Conservation (phyloP, 148 eudicot species). For the Rhododendron ferrugineum region DNA sequence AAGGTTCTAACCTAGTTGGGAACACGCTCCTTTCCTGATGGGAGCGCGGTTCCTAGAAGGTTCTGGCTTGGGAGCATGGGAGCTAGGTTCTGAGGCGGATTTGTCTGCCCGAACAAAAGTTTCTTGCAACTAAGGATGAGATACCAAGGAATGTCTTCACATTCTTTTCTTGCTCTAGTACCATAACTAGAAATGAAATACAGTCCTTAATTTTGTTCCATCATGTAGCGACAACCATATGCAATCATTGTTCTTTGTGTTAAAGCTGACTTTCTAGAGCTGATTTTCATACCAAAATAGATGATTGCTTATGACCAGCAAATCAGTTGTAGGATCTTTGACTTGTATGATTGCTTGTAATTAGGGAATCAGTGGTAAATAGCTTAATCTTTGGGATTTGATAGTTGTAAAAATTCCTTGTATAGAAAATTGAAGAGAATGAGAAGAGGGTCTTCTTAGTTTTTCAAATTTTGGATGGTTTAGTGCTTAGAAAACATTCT, state of each 20-base stretch:
- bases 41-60: background rate
- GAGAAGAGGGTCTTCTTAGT: background rate
- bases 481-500: background rate
- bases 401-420: too few relatives aligned
- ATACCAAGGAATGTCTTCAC: background rate
- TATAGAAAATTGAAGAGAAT: background rate
- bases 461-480: background rate
- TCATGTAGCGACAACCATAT: background rate
- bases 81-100: background rate
- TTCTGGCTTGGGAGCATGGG: background rate
- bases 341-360: background rate
- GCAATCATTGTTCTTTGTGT: background rate
- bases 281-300: background rate
- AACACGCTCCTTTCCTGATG: background rate
- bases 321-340: background rate
- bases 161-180: background rate
- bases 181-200: background rate
- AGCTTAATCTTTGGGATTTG: background rate
- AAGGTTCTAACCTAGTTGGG: background rate
- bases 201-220: background rate
- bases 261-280: too few relatives aligned
- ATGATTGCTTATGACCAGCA: background rate
- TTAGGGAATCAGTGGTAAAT: background rate
- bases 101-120: background rate
- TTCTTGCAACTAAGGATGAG: background rate